Conservation (phyloP, 108 stramenopile genomes). For the Nitzschia sp. region DNA sequence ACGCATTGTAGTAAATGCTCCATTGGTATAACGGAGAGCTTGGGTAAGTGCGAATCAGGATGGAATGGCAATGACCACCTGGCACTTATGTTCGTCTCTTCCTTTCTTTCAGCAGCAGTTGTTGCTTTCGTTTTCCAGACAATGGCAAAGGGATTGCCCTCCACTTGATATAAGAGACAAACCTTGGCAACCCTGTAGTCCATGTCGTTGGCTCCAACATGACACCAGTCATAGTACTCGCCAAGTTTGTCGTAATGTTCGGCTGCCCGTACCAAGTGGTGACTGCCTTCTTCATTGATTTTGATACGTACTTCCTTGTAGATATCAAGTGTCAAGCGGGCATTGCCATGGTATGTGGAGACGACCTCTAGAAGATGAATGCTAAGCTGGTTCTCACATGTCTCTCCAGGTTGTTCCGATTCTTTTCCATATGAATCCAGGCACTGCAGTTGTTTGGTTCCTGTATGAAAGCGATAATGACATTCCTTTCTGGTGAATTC, state of each 20-base stretch:
- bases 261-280: neutral
- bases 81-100: neutral
- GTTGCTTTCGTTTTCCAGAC: neutral
- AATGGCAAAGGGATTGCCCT: neutral
- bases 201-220: neutral
- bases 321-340: neutral
- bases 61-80: neutral
- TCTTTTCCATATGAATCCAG: neutral
- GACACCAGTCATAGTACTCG: neutral
- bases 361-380: no score
- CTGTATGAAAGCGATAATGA: neutral
- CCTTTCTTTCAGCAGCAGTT: neutral
- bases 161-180: neutral
- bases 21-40: neutral
- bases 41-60: neutral
- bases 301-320: neutral
- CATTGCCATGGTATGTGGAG: neutral
- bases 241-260: neutral
- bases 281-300: neutral
- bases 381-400: no score
- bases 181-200: neutral
- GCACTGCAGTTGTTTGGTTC: neutral
- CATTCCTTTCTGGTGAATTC: neutral
- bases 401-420: neutral
- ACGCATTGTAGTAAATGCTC: neutral